phyloP scores from a whole-genome alignment of 192 early-diverging fungal species.

The Linnemannia exigua region DNA sequence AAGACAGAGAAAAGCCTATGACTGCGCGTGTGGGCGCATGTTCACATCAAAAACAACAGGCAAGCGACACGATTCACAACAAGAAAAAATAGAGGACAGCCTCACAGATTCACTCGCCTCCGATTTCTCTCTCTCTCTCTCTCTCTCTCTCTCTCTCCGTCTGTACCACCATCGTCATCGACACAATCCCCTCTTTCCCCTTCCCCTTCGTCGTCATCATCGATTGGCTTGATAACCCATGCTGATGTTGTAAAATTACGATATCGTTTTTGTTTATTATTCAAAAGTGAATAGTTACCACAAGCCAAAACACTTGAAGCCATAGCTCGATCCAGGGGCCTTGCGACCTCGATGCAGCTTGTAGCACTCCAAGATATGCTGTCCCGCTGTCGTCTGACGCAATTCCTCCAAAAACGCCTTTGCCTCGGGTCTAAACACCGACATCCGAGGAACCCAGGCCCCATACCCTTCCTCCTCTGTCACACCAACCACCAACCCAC shows the following conservation, averaged over 20 bases:
- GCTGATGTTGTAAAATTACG: background rate
- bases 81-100: background rate
- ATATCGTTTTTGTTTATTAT: background rate
- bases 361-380: constrained; percentile 48
- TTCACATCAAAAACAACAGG: background rate
- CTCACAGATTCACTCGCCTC: background rate
- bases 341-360: constrained; percentile 41
- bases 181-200: background rate
- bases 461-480: constrained; percentile 42
- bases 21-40: background rate
- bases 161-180: constrained; percentile 8
- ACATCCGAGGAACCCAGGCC: constrained; percentile 22
- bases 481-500: constrained; percentile 14
- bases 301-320: constrained; percentile 35
- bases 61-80: background rate
- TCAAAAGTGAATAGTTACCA: constrained; percentile 13
- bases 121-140: background rate
- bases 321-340: constrained; percentile 37
- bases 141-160: background rate
- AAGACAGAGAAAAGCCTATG: background rate
- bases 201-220: background rate
- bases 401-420: constrained; percentile 32
- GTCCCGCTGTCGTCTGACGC: constrained; percentile 37
- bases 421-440: constrained; percentile 13
- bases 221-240: background rate